phyloP scores from a whole-genome alignment of 2,329 filamentous ascomycete species.

The Colletotrichum phormii region DNA sequence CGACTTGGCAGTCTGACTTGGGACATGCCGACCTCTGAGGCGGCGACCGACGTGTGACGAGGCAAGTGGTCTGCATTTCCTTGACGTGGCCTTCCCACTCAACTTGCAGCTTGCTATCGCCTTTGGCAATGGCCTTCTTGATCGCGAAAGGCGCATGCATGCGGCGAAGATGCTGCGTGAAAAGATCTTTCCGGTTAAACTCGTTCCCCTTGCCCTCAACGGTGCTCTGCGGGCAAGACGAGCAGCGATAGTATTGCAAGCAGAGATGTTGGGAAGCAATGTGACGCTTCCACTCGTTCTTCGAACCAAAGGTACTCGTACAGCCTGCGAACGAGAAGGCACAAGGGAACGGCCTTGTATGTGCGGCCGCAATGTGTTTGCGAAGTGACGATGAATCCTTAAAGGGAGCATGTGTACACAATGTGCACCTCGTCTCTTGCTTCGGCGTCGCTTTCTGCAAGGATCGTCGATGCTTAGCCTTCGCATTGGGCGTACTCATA shows the following conservation, averaged over 20 bases:
- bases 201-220: slow-evolving; percentile 71
- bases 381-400: slow-evolving; percentile 74
- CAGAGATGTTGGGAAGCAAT: slow-evolving; percentile 90
- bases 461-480: slow-evolving; percentile 59
- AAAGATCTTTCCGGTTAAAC: slow-evolving; percentile 96
- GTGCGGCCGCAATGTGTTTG: slow-evolving; percentile 75
- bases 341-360: slow-evolving; percentile 83
- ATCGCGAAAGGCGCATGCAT: slow-evolving; percentile 86
- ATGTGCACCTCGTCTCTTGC: slow-evolving; percentile 70
- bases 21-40: slow-evolving; percentile 80
- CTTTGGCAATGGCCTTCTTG: slow-evolving; percentile 67
- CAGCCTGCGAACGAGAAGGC: slow-evolving; percentile 89
- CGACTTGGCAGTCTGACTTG: slow-evolving; percentile 75
- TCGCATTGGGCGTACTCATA: slow-evolving; percentile 49
- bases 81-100: slow-evolving; percentile 76
- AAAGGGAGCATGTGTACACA: slow-evolving; percentile 74
- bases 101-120: slow-evolving; percentile 67
- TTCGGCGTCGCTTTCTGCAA: slow-evolving; percentile 62
- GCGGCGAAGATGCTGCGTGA: slow-evolving; percentile 91
- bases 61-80: slow-evolving; percentile 80
- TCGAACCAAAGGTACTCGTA: slow-evolving; percentile 84
- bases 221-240: slow-evolving; percentile 66
- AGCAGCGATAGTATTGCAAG: slow-evolving; percentile 73
- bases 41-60: slow-evolving; percentile 74
- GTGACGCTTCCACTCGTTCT: slow-evolving; percentile 98